These are phyloP conservation scores for Cenchrus fungigraminus DNA, from an alignment of 176 grass and related monocot species.

Conservation along the genomic window DNA sequence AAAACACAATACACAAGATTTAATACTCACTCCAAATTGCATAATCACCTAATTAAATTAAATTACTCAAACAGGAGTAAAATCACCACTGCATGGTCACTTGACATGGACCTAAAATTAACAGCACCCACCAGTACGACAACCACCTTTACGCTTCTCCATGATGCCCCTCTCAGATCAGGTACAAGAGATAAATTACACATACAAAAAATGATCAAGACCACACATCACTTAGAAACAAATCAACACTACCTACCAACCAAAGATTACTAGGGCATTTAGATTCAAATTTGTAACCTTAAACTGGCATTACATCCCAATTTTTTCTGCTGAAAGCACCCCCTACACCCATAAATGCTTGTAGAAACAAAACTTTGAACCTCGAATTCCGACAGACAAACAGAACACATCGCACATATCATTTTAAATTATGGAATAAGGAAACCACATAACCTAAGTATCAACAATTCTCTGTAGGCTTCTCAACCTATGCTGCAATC, in stretches of 20 bases:
- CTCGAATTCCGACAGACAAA: not conserved
- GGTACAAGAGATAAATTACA: not conserved
- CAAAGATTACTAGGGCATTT: not conserved
- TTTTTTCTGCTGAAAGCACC: not conserved
- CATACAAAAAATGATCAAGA: not conserved
- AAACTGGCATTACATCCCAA: not conserved
- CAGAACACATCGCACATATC: not conserved
- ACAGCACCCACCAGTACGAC: no score
- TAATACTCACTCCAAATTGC: not conserved
- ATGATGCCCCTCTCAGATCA: not conserved
- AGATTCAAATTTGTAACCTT: not conserved
- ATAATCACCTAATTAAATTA: not conserved
- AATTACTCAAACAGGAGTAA: not conserved
- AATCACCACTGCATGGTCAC: not conserved
- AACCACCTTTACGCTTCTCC: not conserved
- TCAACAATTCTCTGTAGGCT: not conserved
- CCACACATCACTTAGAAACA: not conserved
- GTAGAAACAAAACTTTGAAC: not conserved
- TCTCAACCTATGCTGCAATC: not conserved
- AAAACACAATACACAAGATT: not conserved
- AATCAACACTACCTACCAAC: not conserved
- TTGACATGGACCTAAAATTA: not conserved
- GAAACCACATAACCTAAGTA: not conserved
- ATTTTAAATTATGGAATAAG: not conserved
- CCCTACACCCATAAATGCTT: not conserved